These are phyloP conservation scores for Uncinocarpus reesii DNA, from an alignment of 2,329 filamentous ascomycete genomes.

Conservation along the genomic window DNA sequence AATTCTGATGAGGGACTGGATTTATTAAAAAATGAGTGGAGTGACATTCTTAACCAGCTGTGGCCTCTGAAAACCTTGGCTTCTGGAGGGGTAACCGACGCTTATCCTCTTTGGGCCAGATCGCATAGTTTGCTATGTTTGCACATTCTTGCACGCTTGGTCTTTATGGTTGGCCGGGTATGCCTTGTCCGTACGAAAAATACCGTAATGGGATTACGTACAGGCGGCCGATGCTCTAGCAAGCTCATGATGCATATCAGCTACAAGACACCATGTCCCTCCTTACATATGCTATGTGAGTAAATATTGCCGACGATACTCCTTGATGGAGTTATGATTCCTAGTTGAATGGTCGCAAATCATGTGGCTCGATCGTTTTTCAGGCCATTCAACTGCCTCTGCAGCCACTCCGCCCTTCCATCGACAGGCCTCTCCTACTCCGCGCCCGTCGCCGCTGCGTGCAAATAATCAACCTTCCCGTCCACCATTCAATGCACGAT, in stretches of 20 bases:
- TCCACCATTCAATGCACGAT: constrained; percentile 56
- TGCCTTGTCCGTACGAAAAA: too few species aligned
- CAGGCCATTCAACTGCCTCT: constrained; percentile 56
- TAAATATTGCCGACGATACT: neutral
- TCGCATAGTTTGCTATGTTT: constrained; percentile 9
- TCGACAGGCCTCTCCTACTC: constrained; percentile 61
- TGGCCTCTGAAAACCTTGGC: constrained; percentile 2
- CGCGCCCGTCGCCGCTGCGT: constrained; percentile 55
- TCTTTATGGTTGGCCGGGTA: neutral
- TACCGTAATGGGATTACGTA: neutral
- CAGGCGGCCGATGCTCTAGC: too few species aligned
- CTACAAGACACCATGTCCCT: too few species aligned
- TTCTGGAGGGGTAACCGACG: constrained; percentile 11
- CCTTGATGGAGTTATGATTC: constrained; percentile 8
- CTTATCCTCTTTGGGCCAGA: constrained; percentile 12
- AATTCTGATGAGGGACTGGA: constrained; percentile 16
- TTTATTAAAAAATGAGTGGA: constrained; percentile 13
- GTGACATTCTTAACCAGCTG: constrained; percentile 10
- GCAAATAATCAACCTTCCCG: constrained; percentile 60
- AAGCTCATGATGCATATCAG: too few species aligned
- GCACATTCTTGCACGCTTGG: constrained; percentile 3
- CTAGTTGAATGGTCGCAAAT: constrained; percentile 15
- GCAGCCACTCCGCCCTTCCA: constrained; percentile 53
- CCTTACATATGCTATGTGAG: neutral
- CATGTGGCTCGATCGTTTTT: constrained; percentile 89